Percentiles rank a stretch among this genome's conserved stretches.
Evolutionary conservation across 2,329 filamentous ascomycete genomes (phyloP).

Genomic region (Knoxdaviesia capensis): DNA sequence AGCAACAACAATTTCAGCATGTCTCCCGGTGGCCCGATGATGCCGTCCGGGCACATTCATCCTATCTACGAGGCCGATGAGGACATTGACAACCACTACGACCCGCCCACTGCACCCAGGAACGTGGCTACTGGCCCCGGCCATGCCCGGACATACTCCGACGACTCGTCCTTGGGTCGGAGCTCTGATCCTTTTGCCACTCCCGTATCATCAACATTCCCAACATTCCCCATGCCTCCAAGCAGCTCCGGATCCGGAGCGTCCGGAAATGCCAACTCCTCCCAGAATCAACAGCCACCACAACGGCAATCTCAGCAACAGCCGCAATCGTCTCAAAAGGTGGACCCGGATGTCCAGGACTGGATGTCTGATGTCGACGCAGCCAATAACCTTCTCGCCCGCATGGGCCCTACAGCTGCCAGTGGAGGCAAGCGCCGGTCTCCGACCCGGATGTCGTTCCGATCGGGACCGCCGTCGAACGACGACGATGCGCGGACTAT

Average conservation of each 20-base stretch:
- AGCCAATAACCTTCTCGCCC: constrained; percentile 28
- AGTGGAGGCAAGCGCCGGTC: constrained; percentile 13
- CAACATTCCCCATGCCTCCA: not conserved
- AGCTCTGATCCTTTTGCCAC: constrained; percentile 29
- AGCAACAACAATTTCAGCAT: too few species aligned
- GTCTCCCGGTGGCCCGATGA: too few species aligned
- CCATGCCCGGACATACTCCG: too few species aligned
- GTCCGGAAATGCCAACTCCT: too few species aligned
- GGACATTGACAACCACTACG: constrained; percentile 18
- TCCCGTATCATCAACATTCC: constrained; percentile 13
- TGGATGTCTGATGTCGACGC: constrained; percentile 37
- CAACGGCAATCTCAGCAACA: too few species aligned
- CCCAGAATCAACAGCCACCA: too few species aligned
- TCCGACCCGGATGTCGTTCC: constrained; percentile 17
- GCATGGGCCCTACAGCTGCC: constrained; percentile 14
- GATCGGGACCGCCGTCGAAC: constrained; percentile 9
- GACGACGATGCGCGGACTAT: constrained; percentile 32
- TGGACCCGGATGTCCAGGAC: constrained; percentile 32
- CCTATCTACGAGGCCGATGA: constrained; percentile 40
- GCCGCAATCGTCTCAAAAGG: too few species aligned
- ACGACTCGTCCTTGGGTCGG: too few species aligned
- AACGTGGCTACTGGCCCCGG: too few species aligned
- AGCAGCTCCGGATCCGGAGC: too few species aligned
- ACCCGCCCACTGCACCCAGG: too few species aligned
- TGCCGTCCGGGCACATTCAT: constrained; percentile 19